Evolutionary conservation across 2,329 filamentous ascomycete genomes (phyloP), one percentile per base, ranked within the genome.

Genomic region (Phyllosticta citrichinensis): DNA sequence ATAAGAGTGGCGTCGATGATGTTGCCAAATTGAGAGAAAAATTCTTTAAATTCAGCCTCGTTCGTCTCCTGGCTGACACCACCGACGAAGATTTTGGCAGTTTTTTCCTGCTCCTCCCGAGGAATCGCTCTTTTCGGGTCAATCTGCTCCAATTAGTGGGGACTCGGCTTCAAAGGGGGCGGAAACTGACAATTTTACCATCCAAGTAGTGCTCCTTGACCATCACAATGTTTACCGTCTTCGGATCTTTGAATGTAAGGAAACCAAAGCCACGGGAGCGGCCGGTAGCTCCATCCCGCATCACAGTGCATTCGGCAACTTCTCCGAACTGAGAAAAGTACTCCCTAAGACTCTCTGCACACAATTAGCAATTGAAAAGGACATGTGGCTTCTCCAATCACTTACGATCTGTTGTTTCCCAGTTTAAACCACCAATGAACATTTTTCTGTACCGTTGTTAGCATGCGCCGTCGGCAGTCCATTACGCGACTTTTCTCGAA

Each of bases 291-390:
- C 91, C 92, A 75, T 99, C 94, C 66, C 94, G 85, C 94, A 99
- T 99, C n/a, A 99, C 94, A 17, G 94, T 99, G 74, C 94, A 97
- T 78, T 99, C 94, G 30, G 93, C 83, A 53, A 99, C 94, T 73
- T 99, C 94, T 63, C 94, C 94, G 72, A 96, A 99, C 69, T 97
- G 91, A 12, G 93, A 92, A 74, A 99, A 99, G 74, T 99, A 99
- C 66, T 97, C 89, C 67, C 91, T 89, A 27, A 99, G 83, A 8
- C 94, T 97, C 80, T 99, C 94, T 99, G 71, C 55, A 58, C 47
- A 56, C 56, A 58, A 67, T 75, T 67, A 76, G 71, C 66, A 35
- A 27, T 40, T 27, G 19, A 12, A 20, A 20, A 35, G 19, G 47
- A 62, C 12, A 25, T 52, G 22, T 52, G 25, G n/a, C 25, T 17